A percentile compares a stretch with the other conserved stretches of the same genome.
These are phyloP conservation scores for Penicillium odoratum DNA, from an alignment of 495 filamentous ascomycete genomes.

Conservation along the genomic window DNA sequence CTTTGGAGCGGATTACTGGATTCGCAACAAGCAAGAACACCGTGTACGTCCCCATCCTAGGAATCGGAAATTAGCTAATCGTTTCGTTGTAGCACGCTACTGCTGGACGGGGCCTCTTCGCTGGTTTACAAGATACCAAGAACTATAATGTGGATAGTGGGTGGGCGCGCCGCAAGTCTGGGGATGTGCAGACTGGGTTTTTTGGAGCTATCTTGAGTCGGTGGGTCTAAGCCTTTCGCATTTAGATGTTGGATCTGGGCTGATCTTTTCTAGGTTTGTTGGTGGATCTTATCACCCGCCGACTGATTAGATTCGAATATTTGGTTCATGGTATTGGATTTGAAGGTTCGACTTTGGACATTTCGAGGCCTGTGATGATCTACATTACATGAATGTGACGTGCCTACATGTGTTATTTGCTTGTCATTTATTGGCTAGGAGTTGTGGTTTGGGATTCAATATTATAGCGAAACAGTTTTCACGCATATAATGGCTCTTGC, in stretches of 20 bases:
- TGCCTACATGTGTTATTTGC: neutral
- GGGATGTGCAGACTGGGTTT: slow-evolving; percentile 13
- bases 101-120: slow-evolving; percentile 45
- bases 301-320: neutral
- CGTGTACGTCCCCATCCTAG: slow-evolving; percentile 20
- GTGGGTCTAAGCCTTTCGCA: slow-evolving; percentile 4
- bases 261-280: neutral
- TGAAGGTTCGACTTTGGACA: too few relatives aligned
- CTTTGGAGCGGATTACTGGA: slow-evolving; percentile 43
- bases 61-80: neutral
- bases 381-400: too few relatives aligned
- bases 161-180: slow-evolving; percentile 35
- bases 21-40: slow-evolving; percentile 23
- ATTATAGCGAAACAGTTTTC: neutral
- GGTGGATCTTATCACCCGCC: slow-evolving; percentile 7
- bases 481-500: too few relatives aligned
- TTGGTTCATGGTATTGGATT: neutral
- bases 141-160: slow-evolving; percentile 45
- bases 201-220: slow-evolving; percentile 20
- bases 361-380: too few relatives aligned
- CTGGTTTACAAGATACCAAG: slow-evolving; percentile 46
- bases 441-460: neutral
- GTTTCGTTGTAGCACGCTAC: slow-evolving; percentile 31
- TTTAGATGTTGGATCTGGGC: neutral
- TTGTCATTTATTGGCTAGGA: neutral